phyloP scores from a whole-genome alignment of 345 rosid species.

The Melastoma malabathricum region DNA sequence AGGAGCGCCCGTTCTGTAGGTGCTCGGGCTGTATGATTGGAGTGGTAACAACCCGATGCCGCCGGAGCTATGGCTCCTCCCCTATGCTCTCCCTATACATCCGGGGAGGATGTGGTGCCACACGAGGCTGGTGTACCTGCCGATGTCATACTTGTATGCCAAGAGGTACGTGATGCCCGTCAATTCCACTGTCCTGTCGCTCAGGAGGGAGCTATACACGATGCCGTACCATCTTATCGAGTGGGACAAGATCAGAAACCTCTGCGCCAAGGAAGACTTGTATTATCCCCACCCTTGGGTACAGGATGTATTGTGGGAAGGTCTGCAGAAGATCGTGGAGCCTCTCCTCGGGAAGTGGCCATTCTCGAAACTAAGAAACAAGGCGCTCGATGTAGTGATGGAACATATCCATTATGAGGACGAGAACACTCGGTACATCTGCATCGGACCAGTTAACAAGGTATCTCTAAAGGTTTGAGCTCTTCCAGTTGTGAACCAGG shows the following conservation, averaged over 20 bases:
- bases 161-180: constrained; percentile 42
- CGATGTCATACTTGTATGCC: constrained; percentile 54
- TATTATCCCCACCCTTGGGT: constrained; percentile 34
- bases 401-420: constrained; percentile 56
- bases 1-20: constrained; percentile 11
- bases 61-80: constrained; percentile 68
- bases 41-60: constrained; percentile 55
- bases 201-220: constrained; percentile 37
- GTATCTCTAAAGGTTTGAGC: constrained; percentile 10
- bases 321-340: constrained; percentile 30
- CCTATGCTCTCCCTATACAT: constrained; percentile 33
- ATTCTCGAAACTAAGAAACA: constrained; percentile 29
- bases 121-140: constrained; percentile 36
- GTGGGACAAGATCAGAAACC: constrained; percentile 37
- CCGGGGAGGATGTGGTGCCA: constrained; percentile 49
- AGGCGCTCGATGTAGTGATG: constrained; percentile 33
- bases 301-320: constrained; percentile 50
- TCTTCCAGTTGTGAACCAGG: no score
- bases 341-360: constrained; percentile 48
- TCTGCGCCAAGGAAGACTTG: constrained; percentile 49
- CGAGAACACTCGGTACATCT: constrained; percentile 30
- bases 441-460: constrained; percentile 47
- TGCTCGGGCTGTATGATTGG: constrained; percentile 74
- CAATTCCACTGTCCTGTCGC: constrained; percentile 24
- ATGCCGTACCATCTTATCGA: constrained; percentile 33